phyloP scores from a whole-genome alignment of 2,329 filamentous ascomycete species.

The Gnomoniopsis smithogilvyi region DNA sequence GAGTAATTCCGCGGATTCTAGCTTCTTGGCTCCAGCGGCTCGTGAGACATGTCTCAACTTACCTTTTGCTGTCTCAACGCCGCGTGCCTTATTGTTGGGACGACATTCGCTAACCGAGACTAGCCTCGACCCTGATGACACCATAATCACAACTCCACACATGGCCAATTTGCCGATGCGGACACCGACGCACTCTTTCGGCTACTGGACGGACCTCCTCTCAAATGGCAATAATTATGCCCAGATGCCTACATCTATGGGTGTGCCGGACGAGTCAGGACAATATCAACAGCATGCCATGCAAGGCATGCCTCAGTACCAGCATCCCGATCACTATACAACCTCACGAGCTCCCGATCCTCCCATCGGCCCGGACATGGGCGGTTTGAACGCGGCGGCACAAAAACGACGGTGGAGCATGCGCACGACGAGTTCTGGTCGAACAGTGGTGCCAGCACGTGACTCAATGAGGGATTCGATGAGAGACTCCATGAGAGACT shows the following conservation, averaged over 20 bases:
- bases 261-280: slow-evolving; percentile 11
- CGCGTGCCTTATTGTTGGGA: background rate
- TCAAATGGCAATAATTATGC: slow-evolving; percentile 12
- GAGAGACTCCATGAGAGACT: slow-evolving; percentile 2
- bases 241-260: slow-evolving; percentile 14
- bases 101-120: slow-evolving; percentile 4
- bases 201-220: slow-evolving; percentile 18
- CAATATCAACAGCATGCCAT: slow-evolving; percentile 15
- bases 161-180: slow-evolving; percentile 15
- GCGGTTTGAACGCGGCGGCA: slow-evolving; percentile 8
- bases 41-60: slow-evolving; percentile 13
- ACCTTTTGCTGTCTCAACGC: slow-evolving; percentile 2
- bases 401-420: slow-evolving; percentile 18
- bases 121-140: slow-evolving; percentile 19
- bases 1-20: background rate
- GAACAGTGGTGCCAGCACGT: slow-evolving; percentile 14
- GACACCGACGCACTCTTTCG: slow-evolving; percentile 18
- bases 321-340: slow-evolving; percentile 13
- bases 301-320: slow-evolving; percentile 12
- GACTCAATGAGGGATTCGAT: slow-evolving; percentile 11
- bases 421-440: slow-evolving; percentile 17
- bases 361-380: slow-evolving; percentile 15
- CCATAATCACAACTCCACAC: slow-evolving; percentile 17
- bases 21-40: background rate
- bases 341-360: slow-evolving; percentile 16